Evolutionary conservation across 2,329 filamentous ascomycete species (phyloP), one percentile per base, ranked within the genome.

Genomic region (Nemania sp.): DNA sequence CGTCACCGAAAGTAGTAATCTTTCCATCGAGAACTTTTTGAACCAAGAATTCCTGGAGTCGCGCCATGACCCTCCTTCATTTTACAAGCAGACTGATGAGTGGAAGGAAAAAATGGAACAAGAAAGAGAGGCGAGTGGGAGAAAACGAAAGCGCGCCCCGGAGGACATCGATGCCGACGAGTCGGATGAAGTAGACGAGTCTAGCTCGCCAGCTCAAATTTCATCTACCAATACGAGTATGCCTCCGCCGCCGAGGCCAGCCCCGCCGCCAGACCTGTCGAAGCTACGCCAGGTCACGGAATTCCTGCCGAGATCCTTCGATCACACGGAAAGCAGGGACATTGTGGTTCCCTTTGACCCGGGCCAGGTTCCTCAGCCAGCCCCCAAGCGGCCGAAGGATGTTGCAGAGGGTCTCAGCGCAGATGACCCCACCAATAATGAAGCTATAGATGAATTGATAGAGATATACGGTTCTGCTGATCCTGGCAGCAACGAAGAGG

Each of bases 11-110:
- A 91, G 88, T 56, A 91, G 91, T 61, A 83, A 84, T 45, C 81
- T 97, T 72, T 94, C 91, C 0, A 89, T 99, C 17, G 88, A 92
- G 57, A 88, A 97, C 64, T 96, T 96, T 65, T 79, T 89, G 42
- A 81, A 84, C 58, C 78, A 83, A 45, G 86, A 87, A 53, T 86
- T 89, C 56, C 71, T 91, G 17, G 89, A 92, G 63, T 86, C 86
- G 20, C 69, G 71, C 1, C 86, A 90, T 59, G 90, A 96, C 63
- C 94, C 94, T 0, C 94, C 94, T 0, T 87, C 91, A 0, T 89
- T 94, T 61, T 90, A 89, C 67, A 80, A 84, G 64, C 79, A 87
- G 65, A 76, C 81, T 19, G 75, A 84, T 52, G 79, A 86, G 65
- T 81, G 82, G 68, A 75, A 81, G 64, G 74, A 78, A 64, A 82